Percentiles rank a stretch among this genome's conserved stretches.
These are phyloP conservation scores for Onygenales sp. DNA, from an alignment of 2,329 filamentous ascomycete species.

Conservation along the genomic window DNA sequence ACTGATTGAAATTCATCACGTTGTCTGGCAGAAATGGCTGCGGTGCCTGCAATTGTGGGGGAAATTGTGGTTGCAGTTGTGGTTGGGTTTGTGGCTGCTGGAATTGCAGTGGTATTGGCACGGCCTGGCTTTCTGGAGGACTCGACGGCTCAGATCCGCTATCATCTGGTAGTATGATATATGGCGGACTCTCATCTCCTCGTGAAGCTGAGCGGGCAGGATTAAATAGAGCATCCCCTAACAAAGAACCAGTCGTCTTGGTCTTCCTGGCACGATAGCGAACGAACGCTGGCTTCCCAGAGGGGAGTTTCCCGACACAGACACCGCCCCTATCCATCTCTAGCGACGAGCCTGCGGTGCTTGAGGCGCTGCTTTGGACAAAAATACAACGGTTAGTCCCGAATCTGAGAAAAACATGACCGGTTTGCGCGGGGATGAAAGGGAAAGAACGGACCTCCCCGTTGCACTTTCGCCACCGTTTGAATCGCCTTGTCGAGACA, in stretches of 20 bases:
- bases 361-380: background rate
- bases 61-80: background rate
- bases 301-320: constrained; percentile 10
- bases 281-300: constrained; percentile 11
- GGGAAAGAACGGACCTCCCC: too few relatives aligned
- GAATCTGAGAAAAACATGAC: too few relatives aligned
- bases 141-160: background rate
- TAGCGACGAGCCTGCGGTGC: background rate
- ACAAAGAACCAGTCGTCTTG: constrained; percentile 1
- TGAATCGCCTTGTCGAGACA: too few relatives aligned
- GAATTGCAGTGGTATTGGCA: background rate
- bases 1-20: background rate
- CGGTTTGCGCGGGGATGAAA: too few relatives aligned
- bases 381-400: too few relatives aligned
- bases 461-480: too few relatives aligned
- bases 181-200: background rate
- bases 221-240: constrained; percentile 5
- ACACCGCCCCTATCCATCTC: constrained; percentile 6
- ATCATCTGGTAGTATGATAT: background rate
- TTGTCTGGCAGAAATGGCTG: background rate
- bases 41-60: background rate
- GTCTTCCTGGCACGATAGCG: constrained; percentile 7
- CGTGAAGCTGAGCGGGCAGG: background rate
- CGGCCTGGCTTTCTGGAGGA: background rate
- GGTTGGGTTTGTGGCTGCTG: background rate